Evolutionary conservation across 768 basidiomycete species (phyloP), one percentile per base, ranked within the genome.

Genomic region (Tricholoma furcatifolium): DNA sequence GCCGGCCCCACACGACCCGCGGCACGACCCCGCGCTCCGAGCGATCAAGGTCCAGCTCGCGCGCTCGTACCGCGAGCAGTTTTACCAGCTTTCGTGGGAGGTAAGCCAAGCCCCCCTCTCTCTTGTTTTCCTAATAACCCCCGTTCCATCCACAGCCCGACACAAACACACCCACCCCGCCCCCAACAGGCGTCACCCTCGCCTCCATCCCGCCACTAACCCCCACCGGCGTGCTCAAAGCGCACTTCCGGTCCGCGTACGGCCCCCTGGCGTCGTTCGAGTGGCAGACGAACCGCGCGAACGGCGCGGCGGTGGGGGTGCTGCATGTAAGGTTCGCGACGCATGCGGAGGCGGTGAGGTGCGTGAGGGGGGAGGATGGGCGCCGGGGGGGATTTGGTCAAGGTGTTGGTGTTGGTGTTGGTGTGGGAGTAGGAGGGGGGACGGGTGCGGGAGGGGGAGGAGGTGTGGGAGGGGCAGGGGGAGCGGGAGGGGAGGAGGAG

Each of bases 281-380:
- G 52, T 78, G 85, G 10, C 88, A 93, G 61, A 81, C 88, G 53
- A 89, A 96, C 69, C 78, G 79, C 51, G 76, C 78, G 46, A 91
- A 84, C n/a, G 94, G 93, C 3, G 85, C 82, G 44, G 81, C 87
- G 1, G 79, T 97, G 1, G 94, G 95, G 2, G 81, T 98, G 38
- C 82, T 92, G 38, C 83, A 82, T 63, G 78, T 98, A 57, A 82
- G 80, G 57, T 98, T 73, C 62, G 62, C 68, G 15, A 71, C 79
- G 0, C 82, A 85, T 55, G 83, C 85, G 14, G 85, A 89, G 40
- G 93, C 93, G 4, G 76, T 75, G 51, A 62, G 69, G 41, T 93
- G 89, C 54, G 76, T 88, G 20, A 78, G 78, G 53, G 77, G 74
- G 45, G 85, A 86, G 61, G 76, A 92, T 52, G 89, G 90, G 27